Base-by-base conservation (phyloP, 805 yeast genomes). In the Starmerella geochares region DNA sequence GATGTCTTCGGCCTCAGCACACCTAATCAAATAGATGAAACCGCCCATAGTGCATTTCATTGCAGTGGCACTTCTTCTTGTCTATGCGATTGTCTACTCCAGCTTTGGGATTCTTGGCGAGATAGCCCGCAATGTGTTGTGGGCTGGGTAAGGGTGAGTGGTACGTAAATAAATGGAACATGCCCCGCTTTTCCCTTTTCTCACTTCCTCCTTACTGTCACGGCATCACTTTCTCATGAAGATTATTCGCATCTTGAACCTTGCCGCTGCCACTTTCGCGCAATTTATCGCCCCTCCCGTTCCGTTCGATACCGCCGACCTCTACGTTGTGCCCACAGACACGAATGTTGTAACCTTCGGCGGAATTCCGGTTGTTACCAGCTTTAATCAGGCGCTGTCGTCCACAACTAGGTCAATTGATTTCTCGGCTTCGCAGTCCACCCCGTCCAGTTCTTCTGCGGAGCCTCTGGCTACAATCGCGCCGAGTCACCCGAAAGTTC, bases 271-370 rank as follows among this genome's bases (percentile, higher is more conserved):
- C 7, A 3, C 19, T 4, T 1, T 10, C 19, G 46, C 45, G n/a
- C 56, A 53, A 36, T 53, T 53, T 40, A 46, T 53, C 29, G 45
- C 35, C 1, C 3, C 20, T 14, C 57, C 57, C 8, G 23, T 38
- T 13, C 46, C 53, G 3, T 54, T 48, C 36, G 40, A 54, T 28
- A 14, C 47, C 13, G 42, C 49, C 10, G 48, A 41, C 29, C 25
- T 39, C 24, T 54, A 25, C 19, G 25, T 29, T 1, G 42, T 42
- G 7, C 49, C 56, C 8, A 31, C 47, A 4, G 53, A 46, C 23
- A 50, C 56, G 2, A 3, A 23, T 2, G 49, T 50, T 14, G 17
- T 37, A 6, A n/a, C 46, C 5, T 52, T 49, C 43, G 41, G 46
- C 5, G 19, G n/a, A 5, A 23, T 9, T 3, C 11, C 19, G 13